A percentile compares a stretch with the other conserved stretches of the same genome.
Conservation (phyloP, 805 yeast species). For the Starmera quercuum region DNA sequence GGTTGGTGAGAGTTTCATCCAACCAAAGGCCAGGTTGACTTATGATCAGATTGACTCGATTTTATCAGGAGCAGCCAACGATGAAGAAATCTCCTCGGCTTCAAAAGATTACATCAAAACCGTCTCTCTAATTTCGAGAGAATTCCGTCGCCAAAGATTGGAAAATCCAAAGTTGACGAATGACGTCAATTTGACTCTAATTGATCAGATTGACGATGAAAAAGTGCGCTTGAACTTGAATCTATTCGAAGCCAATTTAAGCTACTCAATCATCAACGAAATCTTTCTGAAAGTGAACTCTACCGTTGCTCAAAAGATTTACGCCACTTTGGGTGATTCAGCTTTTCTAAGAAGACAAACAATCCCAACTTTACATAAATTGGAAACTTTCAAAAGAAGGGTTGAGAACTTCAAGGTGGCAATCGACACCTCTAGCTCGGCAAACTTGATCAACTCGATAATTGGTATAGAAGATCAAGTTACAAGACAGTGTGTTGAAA, state of each 20-base stretch:
- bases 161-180: slow-evolving; percentile 40
- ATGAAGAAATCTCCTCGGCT: slow-evolving; percentile 34
- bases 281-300: slow-evolving; percentile 73
- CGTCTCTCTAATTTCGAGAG: slow-evolving; percentile 54
- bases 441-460: slow-evolving; percentile 65
- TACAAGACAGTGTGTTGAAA: slow-evolving; percentile 67
- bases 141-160: slow-evolving; percentile 63
- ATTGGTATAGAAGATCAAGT: slow-evolving; percentile 53
- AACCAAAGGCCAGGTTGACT: slow-evolving; percentile 51
- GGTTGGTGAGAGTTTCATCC: slow-evolving; percentile 65
- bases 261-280: slow-evolving; percentile 61
- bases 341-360: slow-evolving; percentile 85
- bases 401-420: slow-evolving; percentile 57
- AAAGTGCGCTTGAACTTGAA: slow-evolving; percentile 65
- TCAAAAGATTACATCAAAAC: slow-evolving; percentile 62
- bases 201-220: slow-evolving; percentile 84
- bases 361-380: slow-evolving; percentile 72
- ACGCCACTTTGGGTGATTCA: slow-evolving; percentile 67
- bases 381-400: slow-evolving; percentile 71
- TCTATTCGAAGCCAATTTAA: slow-evolving; percentile 53
- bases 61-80: slow-evolving; percentile 22
- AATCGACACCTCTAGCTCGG: slow-evolving; percentile 68
- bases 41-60: slow-evolving; percentile 51
- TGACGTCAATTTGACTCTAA: slow-evolving; percentile 46
- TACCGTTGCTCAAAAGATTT: slow-evolving; percentile 76